A percentile compares a stretch with the other conserved stretches of the same genome.
These are phyloP conservation scores for Theobroma cacao DNA, from an alignment of 345 rosid genomes.

Conservation along the genomic window DNA sequence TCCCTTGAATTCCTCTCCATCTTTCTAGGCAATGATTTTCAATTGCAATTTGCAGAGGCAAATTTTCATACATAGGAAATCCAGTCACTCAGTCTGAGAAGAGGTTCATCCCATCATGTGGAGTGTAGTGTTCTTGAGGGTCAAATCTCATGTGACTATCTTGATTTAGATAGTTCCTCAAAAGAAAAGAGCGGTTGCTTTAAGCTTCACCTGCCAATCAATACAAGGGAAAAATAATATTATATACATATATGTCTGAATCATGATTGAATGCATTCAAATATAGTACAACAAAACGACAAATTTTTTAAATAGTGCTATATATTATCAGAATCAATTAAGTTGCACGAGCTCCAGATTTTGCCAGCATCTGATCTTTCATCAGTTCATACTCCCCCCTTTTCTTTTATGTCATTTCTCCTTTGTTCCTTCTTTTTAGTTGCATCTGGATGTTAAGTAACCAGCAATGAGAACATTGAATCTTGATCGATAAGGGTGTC, in stretches of 20 bases:
- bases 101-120: constrained; percentile 7
- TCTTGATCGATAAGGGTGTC: too few species aligned
- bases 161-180: constrained; percentile 29
- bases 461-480: too few species aligned
- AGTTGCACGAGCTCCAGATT: not conserved
- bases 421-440: not conserved
- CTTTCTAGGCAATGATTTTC: not conserved
- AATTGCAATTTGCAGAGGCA: not conserved
- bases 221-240: not conserved
- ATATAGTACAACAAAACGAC: not conserved
- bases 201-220: constrained; percentile 15
- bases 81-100: not conserved
- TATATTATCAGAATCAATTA: not conserved
- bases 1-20: not conserved
- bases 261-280: not conserved
- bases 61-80: too few species aligned
- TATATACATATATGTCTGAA: constrained; percentile 15
- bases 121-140: constrained; percentile 20
- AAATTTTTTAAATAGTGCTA: not conserved
- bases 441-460: too few species aligned
- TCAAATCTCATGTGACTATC: constrained; percentile 17
- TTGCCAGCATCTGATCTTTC: not conserved
- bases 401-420: too few species aligned
- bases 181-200: not conserved
- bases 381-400: not conserved